These are phyloP conservation scores for Aspergillus sclerotialis DNA, from an alignment of 2,329 filamentous ascomycete genomes.

Conservation along the genomic window DNA sequence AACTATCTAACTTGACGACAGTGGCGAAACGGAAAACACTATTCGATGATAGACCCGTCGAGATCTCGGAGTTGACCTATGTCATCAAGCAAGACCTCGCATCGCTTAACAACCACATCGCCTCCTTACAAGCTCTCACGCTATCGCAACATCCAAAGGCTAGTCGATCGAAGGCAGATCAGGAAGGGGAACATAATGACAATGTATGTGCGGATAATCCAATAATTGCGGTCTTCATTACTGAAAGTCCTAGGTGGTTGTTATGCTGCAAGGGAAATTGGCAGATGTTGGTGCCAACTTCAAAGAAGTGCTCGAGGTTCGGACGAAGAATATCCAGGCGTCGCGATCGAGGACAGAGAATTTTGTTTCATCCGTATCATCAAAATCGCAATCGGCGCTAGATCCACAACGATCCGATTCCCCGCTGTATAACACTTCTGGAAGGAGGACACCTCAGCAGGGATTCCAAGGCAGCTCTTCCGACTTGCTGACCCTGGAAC, in stretches of 20 bases:
- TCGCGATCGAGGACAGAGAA: slow-evolving; percentile 89
- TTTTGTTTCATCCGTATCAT: slow-evolving; percentile 84
- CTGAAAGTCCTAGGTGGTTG: slow-evolving; percentile 52
- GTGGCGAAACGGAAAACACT: slow-evolving; percentile 95
- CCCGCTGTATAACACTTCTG: slow-evolving; percentile 78
- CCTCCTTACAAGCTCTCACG: slow-evolving; percentile 69
- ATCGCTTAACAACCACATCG: slow-evolving; percentile 78
- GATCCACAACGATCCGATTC: slow-evolving; percentile 68
- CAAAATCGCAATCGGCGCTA: slow-evolving; percentile 60
- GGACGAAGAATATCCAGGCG: slow-evolving; percentile 96
- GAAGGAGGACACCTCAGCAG: slow-evolving; percentile 56
- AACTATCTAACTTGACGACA: slow-evolving; percentile 27
- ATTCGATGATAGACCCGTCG: slow-evolving; percentile 92
- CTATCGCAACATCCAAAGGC: slow-evolving; percentile 65
- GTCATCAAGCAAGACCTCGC: slow-evolving; percentile 97
- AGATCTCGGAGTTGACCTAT: slow-evolving; percentile 94
- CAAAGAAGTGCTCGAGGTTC: slow-evolving; percentile 92
- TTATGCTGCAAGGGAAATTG: slow-evolving; percentile 82
- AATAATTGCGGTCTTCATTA: slow-evolving; percentile 4
- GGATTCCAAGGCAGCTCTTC: slow-evolving; percentile 41
- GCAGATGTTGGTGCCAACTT: slow-evolving; percentile 92
- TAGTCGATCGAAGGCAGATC: slow-evolving; percentile 46
- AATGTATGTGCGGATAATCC: slow-evolving; percentile 51
- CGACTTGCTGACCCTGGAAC: slow-evolving; percentile 79
- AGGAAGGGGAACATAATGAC: slow-evolving; percentile 96